Conservation (phyloP, 2,329 filamentous ascomycete genomes). For the Amylocarpus encephaloides region DNA sequence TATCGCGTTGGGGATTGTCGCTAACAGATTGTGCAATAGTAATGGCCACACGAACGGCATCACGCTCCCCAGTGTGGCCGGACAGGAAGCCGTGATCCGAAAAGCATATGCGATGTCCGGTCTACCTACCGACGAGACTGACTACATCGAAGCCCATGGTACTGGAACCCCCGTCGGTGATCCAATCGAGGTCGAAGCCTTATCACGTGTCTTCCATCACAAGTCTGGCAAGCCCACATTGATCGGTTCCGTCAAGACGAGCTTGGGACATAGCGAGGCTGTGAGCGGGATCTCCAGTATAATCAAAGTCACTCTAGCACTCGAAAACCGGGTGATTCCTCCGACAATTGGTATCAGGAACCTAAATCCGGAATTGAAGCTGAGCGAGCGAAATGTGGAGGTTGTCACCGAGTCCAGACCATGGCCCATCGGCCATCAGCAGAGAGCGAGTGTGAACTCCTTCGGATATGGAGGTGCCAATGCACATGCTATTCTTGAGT, state of each 20-base stretch:
- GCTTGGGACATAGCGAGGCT: slow-evolving; percentile 26
- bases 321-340: slow-evolving; percentile 20
- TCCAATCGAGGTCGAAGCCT: slow-evolving; percentile 13
- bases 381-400: slow-evolving; percentile 29
- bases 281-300: slow-evolving; percentile 22
- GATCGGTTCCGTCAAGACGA: slow-evolving; percentile 24
- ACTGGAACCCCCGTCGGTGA: slow-evolving; percentile 17
- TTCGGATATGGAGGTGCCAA: slow-evolving; percentile 44
- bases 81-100: slow-evolving; percentile 32
- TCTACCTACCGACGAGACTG: slow-evolving; percentile 5
- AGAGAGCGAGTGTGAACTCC: slow-evolving; percentile 19
- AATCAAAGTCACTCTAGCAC: slow-evolving; percentile 23
- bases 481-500: slow-evolving; percentile 35
- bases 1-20: too few relatives aligned
- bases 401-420: slow-evolving; percentile 12
- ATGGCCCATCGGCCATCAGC: slow-evolving; percentile 7
- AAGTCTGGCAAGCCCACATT: slow-evolving; percentile 1
- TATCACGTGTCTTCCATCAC: slow-evolving; percentile 3
- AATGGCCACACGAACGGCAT: slow-evolving; percentile 53
- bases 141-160: slow-evolving; percentile 15
- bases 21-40: slow-evolving; percentile 2
- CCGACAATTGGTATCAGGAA: slow-evolving; percentile 29
- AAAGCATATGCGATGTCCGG: slow-evolving; percentile 12
- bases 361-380: slow-evolving; percentile 20
- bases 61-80: slow-evolving; percentile 43